phyloP scores from a whole-genome alignment of 805 yeast species.

The Huiozyma sinensis region DNA sequence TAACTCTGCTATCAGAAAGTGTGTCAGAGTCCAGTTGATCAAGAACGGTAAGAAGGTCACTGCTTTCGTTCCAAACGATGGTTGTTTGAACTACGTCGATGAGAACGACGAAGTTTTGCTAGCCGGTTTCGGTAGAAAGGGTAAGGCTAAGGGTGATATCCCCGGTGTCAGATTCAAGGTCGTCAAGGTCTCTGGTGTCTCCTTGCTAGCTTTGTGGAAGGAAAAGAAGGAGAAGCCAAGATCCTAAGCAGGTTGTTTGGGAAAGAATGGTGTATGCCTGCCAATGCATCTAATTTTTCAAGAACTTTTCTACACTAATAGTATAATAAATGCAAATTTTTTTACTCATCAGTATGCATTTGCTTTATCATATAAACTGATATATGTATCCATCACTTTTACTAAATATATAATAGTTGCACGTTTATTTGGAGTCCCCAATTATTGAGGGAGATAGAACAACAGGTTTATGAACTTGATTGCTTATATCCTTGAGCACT shows the following conservation, averaged over 20 bases:
- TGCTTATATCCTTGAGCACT: too few species aligned
- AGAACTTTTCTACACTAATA: too few species aligned
- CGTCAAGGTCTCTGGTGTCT: constrained; percentile 99
- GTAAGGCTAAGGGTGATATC: constrained; percentile 99
- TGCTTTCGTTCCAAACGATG: constrained; percentile 99
- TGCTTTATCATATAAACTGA: background rate
- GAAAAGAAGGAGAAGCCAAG: constrained; percentile 99
- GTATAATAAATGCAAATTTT: too few species aligned
- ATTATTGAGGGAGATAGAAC: too few species aligned
- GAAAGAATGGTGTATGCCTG: too few species aligned
- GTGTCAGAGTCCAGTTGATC: constrained; percentile 99
- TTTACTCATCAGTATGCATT: too few species aligned
- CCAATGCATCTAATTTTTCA: too few species aligned
- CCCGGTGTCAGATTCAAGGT: constrained; percentile 99
- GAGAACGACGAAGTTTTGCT: constrained; percentile 99
- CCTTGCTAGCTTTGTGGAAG: constrained; percentile 98
- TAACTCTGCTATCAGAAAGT: constrained; percentile 99
- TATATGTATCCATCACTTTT: background rate
- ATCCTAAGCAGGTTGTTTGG: constrained; percentile 45
- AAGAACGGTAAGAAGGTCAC: constrained; percentile 99
- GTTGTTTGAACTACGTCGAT: constrained; percentile 99
- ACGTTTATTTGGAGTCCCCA: background rate
- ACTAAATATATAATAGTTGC: background rate
- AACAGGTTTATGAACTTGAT: too few species aligned
- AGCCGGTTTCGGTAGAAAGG: constrained; percentile 99